Percentiles rank a stretch among this genome's conserved stretches.
Evolutionary conservation across 257 asterid species (phyloP).

Genomic region (Jaltomata sinuosa): DNA sequence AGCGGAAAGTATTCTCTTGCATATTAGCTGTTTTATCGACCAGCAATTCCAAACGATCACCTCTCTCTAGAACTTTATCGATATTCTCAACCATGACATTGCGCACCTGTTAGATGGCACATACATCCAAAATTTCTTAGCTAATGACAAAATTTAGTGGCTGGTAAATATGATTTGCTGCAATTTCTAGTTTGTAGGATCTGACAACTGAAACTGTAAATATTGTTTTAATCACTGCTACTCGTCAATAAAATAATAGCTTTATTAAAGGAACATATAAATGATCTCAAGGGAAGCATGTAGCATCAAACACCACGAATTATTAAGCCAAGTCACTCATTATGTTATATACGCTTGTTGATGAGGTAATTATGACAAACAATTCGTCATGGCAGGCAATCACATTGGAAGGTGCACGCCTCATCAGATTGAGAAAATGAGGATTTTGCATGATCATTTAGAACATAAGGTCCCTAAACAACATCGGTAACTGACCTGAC

Average conservation of each 20-base stretch:
- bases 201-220: background rate
- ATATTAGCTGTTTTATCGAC: slow-evolving; percentile 88
- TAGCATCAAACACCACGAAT: background rate
- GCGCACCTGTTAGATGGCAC: slow-evolving; percentile 51
- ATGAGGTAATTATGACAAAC: background rate
- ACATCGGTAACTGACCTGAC: slow-evolving; percentile 55
- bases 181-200: background rate
- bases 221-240: background rate
- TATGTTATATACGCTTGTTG: background rate
- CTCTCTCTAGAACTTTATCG: slow-evolving; percentile 93
- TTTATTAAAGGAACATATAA: background rate
- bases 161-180: background rate
- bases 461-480: background rate
- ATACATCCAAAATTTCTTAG: background rate
- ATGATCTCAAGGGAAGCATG: background rate
- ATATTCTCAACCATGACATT: slow-evolving; percentile 96
- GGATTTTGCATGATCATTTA: background rate
- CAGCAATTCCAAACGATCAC: slow-evolving; percentile 91
- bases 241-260: background rate
- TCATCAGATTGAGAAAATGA: background rate
- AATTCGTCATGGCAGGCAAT: background rate
- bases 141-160: background rate
- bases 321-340: background rate
- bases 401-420: background rate
- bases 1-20: slow-evolving; percentile 95